Evolutionary conservation across 2,329 filamentous ascomycete species (phyloP), one percentile per base, ranked within the genome.

Genomic region (Camptophora hylomeconis): DNA sequence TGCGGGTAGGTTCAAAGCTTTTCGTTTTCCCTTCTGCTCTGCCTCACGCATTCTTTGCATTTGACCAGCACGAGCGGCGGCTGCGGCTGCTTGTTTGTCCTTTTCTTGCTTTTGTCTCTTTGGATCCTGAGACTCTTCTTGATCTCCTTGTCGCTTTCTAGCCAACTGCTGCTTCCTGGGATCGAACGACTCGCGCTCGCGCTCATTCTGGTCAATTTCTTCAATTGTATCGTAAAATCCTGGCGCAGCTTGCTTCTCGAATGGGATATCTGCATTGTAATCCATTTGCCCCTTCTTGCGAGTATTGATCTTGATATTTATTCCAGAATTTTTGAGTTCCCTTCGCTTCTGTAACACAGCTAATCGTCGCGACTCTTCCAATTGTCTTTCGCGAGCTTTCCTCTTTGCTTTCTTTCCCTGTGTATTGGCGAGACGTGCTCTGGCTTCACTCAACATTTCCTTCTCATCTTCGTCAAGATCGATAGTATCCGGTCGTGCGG

Each of bases 391-490:
- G 47, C 89, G 73, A 18, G 89, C 89, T 66, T 98, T 98, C 44
- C 89, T 67, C 66, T 98, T 98, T 5, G 89, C 89, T 62, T 98
- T 98, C 61, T 98, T 98, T 52, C 89, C 89, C 57, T 95, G 89
- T 7, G 89, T 95, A 49, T 98, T 98, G 39, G 89, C 89, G 40
- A 98, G 63, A 60, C 89, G 83, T 32, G 89, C 89, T 51, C 89
- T 81, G 44, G 89, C 89, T 60, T 98, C 89, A 52, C 86, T 94
- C 48, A 98, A 59, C 89, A 98, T 98, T 58, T 98, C 89, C 63
- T 98, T 95, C 57, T 98, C 89, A 51, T 98, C 89, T 53, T 98
- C 89, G 51, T 98, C 89, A 47, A 98, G 74, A 56, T 98, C 89
- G 51, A 98, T 89, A 5, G 89, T 94, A 54, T 98, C 89, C 20